phyloP scores from a whole-genome alignment of 768 basidiomycete species.

The Sporobolomyces phaffii region DNA sequence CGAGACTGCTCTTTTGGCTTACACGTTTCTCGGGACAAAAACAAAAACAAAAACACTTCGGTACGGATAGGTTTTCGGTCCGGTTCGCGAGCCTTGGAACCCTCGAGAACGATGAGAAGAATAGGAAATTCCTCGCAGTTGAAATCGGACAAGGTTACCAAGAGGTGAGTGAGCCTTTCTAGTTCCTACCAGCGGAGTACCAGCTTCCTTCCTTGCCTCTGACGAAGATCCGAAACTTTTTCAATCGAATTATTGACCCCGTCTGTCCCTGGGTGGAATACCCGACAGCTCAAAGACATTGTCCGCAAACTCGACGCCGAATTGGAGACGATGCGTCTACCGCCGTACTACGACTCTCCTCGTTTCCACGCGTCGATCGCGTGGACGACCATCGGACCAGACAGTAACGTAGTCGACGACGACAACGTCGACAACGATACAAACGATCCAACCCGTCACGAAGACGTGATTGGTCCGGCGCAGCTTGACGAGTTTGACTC shows the following conservation, averaged over 20 bases:
- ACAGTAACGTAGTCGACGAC: background rate
- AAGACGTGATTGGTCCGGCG: no score
- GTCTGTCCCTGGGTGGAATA: no score
- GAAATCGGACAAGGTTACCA: constrained; percentile 77
- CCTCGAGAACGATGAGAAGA: constrained; percentile 71
- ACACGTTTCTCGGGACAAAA: no score
- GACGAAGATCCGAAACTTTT: no score
- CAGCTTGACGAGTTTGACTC: constrained; percentile 55
- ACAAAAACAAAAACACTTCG: no score
- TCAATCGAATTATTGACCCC: no score
- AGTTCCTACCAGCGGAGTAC: no score
- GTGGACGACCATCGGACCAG: constrained; percentile 53
- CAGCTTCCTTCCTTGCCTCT: constrained; percentile 36
- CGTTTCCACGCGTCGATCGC: constrained; percentile 84
- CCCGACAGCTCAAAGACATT: constrained; percentile 57
- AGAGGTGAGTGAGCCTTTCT: no score
- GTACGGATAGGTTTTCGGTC: constrained; percentile 56
- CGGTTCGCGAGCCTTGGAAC: constrained; percentile 69
- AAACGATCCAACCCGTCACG: no score
- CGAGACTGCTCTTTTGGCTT: no score
- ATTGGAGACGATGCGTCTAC: constrained; percentile 61
- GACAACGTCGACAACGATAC: constrained; percentile 47
- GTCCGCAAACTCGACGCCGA: constrained; percentile 57
- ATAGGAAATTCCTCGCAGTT: constrained; percentile 70
- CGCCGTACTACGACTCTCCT: constrained; percentile 70